Evolutionary conservation across 768 basidiomycete genomes (phyloP), one percentile per base, ranked within the genome.

Genomic region (Mycena indigotica): DNA sequence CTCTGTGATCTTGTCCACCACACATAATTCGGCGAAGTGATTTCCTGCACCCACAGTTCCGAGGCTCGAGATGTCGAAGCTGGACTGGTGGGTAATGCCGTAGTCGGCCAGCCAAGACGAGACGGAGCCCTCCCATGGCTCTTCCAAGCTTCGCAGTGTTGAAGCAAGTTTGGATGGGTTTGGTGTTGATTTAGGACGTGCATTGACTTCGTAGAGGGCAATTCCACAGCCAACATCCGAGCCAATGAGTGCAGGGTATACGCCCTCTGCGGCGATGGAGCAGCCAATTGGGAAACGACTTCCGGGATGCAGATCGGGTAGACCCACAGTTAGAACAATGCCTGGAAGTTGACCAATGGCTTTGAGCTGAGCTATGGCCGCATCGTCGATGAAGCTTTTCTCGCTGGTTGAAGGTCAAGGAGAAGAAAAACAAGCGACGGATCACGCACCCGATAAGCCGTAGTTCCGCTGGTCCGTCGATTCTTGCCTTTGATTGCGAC

Each of bases 231-330:
- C 75, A 35, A 75, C 70, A 55, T 76, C 75, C 2, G 70, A 72
- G 25, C 74, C 74, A 32, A 77, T 75, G 32, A 76, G 65, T 16
- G 75, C 73, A 26, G 76, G 75, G 52, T 74, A 76, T 40, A 76
- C 64, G 19, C 73, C 75, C 28, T 75, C 69, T 17, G 70, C 60
- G n/a, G 67, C 69, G 50, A 73, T 65, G 17, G 71, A 71, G 52
- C 72, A 73, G 32, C 73, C 75, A 52, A 72, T 71, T 21, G 71
- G 72, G 49, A 72, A 74, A n/a, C 71, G 64, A 50, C 60, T 67
- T 5, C 75, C 74, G 16, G 75, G 75, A 65, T 77, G 75, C 6
- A 76, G 69, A 61, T 76, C 75, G 24, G 76, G 75, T 65, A 77
- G 71, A 17, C 74, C 75, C n/a, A 74, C 67, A 5, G 67, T 67